Base-by-base conservation (phyloP, 768 basidiomycete species). In the Podaxis rugospora region DNA sequence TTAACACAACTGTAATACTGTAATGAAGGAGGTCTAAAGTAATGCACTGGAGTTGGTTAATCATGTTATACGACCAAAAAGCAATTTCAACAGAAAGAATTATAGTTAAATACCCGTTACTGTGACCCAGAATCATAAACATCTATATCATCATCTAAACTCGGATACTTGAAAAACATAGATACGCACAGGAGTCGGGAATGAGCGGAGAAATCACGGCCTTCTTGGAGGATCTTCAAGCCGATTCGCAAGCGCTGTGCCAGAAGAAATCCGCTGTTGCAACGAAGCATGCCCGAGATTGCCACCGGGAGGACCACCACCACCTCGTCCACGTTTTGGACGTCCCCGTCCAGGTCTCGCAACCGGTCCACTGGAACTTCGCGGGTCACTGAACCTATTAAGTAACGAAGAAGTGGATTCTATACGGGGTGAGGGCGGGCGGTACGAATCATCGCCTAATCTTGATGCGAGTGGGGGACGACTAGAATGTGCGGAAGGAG, bases 221-320 rank as follows among this genome's bases (percentile, higher is more conserved):
- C 55, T 36, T n/a, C 37, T 39, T 4, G 57, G 57, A 40, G 51
- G 51, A 46, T 60, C 51, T 27, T 60, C 51, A 32, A 60, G 51
- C 16, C 59, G 50, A 16, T 32, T 44, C 51, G 44, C 44, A 46
- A 53, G 59, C 14, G 59, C 35, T 21, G 51, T 13, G 14, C 59
- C 51, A 18, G 55, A 18, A 16, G 50, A 60, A 46, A 60, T 60
- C 13, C 59, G 39, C 10, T 60, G 39, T 28, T 60, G 51, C 28
- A 60, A 37, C 21, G 59, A 60, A 35, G 42, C 32, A n/a, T 60
- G 59, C 4, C 40, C 23, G 21, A 9, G 57, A 18, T 40, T 39
- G 28, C 18, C 9, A 14, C 10, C 28, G 2, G 51, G n/a, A 35
- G 51, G 40, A 13, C 51, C 51, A 28, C 37, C 51, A 28, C 51